phyloP scores from a whole-genome alignment of 257 asterid species.

The Penstemon eatonii region DNA sequence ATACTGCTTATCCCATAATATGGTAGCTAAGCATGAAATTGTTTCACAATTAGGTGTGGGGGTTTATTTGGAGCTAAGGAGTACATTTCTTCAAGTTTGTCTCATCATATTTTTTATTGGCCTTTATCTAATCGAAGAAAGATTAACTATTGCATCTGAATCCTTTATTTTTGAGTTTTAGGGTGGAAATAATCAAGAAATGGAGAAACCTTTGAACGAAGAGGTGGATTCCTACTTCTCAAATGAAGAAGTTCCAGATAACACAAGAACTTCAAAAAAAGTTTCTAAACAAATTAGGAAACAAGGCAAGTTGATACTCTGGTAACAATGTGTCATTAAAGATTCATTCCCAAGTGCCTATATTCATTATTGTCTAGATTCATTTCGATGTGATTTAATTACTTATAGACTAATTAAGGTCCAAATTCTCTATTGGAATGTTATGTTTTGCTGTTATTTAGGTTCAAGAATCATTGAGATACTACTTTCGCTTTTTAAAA shows the following conservation, averaged over 20 bases:
- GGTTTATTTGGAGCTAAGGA: not conserved
- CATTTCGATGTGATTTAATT: not conserved
- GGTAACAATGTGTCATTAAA: not conserved
- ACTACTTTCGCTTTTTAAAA: too few relatives aligned
- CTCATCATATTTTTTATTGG: not conserved
- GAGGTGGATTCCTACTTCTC: constrained; percentile 32
- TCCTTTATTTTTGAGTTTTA: constrained; percentile 26
- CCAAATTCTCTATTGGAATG: too few relatives aligned
- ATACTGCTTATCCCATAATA: not conserved
- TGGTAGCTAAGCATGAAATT: not conserved
- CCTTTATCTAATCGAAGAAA: not conserved
- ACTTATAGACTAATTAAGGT: not conserved
- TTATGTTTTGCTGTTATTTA: too few relatives aligned
- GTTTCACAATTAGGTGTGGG: not conserved
- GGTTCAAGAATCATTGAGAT: not conserved
- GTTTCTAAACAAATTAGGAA: constrained; percentile 1
- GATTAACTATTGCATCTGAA: not conserved
- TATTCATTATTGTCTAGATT: not conserved
- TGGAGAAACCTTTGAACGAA: constrained; percentile 25
- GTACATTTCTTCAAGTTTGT: constrained; percentile 9
- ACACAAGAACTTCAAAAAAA: constrained; percentile 7
- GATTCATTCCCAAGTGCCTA: not conserved
- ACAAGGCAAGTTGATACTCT: constrained; percentile 31
- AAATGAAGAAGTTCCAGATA: constrained; percentile 26
- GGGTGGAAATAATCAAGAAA: constrained; percentile 25